Evolutionary conservation across 768 basidiomycete species (phyloP).

Genomic region (Mycena olivaceomarginata): DNA sequence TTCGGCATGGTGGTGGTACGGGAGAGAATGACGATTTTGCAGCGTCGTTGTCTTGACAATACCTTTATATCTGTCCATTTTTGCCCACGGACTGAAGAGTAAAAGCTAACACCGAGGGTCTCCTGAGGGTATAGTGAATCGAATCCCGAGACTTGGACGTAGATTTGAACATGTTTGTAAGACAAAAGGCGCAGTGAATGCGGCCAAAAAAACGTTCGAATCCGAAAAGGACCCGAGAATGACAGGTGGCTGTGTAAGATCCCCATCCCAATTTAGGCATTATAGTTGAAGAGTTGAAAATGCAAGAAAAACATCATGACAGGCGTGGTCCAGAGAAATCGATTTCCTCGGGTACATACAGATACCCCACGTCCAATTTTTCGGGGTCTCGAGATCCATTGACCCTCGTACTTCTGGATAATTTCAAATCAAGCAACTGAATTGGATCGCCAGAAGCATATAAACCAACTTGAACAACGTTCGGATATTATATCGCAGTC

Average conservation of each 20-base stretch:
- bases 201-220: not conserved
- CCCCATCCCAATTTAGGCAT: not conserved
- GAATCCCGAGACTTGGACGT: not conserved
- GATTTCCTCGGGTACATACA: too few relatives aligned
- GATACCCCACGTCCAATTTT: too few relatives aligned
- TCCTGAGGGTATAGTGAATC: not conserved
- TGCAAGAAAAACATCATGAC: too few relatives aligned
- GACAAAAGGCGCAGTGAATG: not conserved
- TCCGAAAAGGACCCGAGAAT: not conserved
- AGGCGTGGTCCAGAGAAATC: too few relatives aligned
- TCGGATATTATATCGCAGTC: not conserved
- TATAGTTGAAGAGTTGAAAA: too few relatives aligned
- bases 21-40: constrained; percentile 2
- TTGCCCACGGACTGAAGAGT: not conserved
- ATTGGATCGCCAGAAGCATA: too few relatives aligned
- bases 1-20: constrained; percentile 30
- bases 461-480: too few relatives aligned
- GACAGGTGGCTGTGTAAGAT: not conserved
- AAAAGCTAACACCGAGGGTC: not conserved
- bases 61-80: constrained; percentile 12
- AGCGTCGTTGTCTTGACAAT: constrained; percentile 26
- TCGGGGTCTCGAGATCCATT: too few relatives aligned
- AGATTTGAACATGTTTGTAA: not conserved
- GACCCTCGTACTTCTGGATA: too few relatives aligned
- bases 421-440: too few relatives aligned